A percentile compares a stretch with the other conserved stretches of the same genome.
These are phyloP conservation scores for Dendrothele bispora DNA, from an alignment of 768 basidiomycete genomes.

Conservation along the genomic window DNA sequence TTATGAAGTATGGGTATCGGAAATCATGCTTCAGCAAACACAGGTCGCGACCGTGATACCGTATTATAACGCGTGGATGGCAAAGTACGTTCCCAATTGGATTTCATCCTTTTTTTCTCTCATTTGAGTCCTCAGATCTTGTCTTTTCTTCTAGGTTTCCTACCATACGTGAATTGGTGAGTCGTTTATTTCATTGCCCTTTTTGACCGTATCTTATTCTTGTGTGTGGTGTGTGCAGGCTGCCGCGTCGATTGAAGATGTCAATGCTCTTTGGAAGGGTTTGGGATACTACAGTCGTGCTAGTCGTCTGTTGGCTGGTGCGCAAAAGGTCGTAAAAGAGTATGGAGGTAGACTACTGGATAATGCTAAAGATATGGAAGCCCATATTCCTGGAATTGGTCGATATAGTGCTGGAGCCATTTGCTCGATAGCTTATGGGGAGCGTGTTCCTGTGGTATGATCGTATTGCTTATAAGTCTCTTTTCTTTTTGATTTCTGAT, in stretches of 20 bases:
- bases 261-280: conserved; percentile 90
- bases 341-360: conserved; percentile 72
- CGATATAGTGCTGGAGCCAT: conserved; percentile 87
- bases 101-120: not conserved
- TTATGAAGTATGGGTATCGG: conserved; percentile 93
- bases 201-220: conserved; percentile 8
- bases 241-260: conserved; percentile 72
- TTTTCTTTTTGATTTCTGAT: conserved; percentile 3
- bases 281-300: conserved; percentile 90
- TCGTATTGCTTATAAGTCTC: conserved; percentile 1
- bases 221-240: conserved; percentile 46
- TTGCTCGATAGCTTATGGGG: conserved; percentile 85
- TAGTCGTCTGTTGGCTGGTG: conserved; percentile 78
- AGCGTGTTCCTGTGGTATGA: conserved; percentile 81
- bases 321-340: conserved; percentile 71
- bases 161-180: conserved; percentile 72
- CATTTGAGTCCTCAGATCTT: conserved; percentile 9
- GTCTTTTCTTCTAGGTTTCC: conserved; percentile 61
- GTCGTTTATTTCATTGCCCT: conserved; percentile 22
- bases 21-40: conserved; percentile 97
- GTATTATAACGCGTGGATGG: conserved; percentile 90
- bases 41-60: conserved; percentile 93
- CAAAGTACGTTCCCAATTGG: conserved; percentile 54
- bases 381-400: conserved; percentile 83
- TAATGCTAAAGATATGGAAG: conserved; percentile 79